Conservation (phyloP, 352 stramenopile genomes). For the Globisporangium acanthophoron region DNA sequence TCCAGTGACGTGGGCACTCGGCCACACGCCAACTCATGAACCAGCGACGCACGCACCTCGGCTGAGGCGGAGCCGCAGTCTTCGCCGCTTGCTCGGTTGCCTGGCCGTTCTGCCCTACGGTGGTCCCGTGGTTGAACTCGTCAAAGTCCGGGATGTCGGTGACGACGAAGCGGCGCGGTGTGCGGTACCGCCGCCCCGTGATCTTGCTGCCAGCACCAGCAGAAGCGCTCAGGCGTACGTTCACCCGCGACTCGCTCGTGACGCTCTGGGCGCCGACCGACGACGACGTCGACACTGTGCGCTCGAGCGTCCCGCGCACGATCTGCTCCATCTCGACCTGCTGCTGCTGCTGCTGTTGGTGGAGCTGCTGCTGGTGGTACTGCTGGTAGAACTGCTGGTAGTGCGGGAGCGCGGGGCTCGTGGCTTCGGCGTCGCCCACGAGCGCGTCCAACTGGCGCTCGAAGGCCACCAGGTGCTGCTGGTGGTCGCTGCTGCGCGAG, state of each 20-base stretch:
- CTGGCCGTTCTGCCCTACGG: constrained; percentile 1
- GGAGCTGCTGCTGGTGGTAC: background rate
- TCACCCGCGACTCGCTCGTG: constrained; percentile 2
- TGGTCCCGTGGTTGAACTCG: constrained; percentile 9
- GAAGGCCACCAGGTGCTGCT: constrained; percentile 12
- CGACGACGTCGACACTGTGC: constrained; percentile 10
- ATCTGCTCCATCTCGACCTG: constrained; percentile 4
- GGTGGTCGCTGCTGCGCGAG: constrained; percentile 6
- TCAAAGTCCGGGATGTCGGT: constrained; percentile 62
- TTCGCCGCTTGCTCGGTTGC: constrained; percentile 1
- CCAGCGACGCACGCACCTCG: background rate
- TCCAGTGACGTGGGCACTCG: too few species aligned
- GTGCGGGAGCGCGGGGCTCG: background rate
- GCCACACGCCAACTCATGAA: background rate
- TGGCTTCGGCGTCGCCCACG: constrained; percentile 6
- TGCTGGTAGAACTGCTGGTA: background rate
- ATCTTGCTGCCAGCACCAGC: constrained; percentile 25
- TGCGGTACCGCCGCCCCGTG: constrained; percentile 47
- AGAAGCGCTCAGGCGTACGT: background rate
- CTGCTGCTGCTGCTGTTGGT: constrained; percentile 5
- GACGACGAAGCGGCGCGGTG: constrained; percentile 61
- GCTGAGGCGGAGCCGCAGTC: constrained; percentile 1
- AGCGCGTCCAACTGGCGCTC: constrained; percentile 13
- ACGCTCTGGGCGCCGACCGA: constrained; percentile 5
- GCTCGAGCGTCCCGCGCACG: constrained; percentile 5